Evolutionary conservation across 2,329 filamentous ascomycete genomes (phyloP).

Genomic region (Colletotrichum godetiae): DNA sequence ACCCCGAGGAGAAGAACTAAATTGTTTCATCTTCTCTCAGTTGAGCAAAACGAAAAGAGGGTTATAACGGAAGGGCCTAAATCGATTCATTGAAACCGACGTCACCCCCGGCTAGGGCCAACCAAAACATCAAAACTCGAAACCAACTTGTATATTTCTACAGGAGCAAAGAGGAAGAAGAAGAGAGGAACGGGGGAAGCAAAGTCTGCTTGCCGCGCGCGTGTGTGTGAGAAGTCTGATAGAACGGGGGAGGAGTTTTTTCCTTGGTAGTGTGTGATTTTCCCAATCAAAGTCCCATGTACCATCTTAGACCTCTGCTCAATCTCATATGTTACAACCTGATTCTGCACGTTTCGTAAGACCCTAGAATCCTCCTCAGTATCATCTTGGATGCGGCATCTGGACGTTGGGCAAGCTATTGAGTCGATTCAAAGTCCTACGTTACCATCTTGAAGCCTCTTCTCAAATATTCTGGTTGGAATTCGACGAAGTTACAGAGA

Average conservation of each 20-base stretch:
- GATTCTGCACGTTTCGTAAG: too few species aligned
- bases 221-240: slow-evolving; percentile 29
- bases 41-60: background rate
- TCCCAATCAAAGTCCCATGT: slow-evolving; percentile 31
- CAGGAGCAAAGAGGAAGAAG: slow-evolving; percentile 35
- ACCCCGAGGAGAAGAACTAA: slow-evolving; percentile 72
- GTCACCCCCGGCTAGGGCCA: slow-evolving; percentile 11
- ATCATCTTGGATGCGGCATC: too few species aligned
- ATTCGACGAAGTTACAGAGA: too few species aligned
- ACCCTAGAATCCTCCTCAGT: too few species aligned
- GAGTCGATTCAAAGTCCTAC: too few species aligned
- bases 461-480: too few species aligned
- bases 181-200: slow-evolving; percentile 16
- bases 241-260: slow-evolving; percentile 20
- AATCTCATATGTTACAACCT: slow-evolving; percentile 16
- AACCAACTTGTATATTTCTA: slow-evolving; percentile 52
- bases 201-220: slow-evolving; percentile 19
- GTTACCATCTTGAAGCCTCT: too few species aligned
- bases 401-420: too few species aligned
- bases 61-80: background rate
- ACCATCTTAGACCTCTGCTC: slow-evolving; percentile 21
- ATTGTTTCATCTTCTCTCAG: background rate
- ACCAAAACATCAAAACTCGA: slow-evolving; percentile 7
- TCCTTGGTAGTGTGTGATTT: slow-evolving; percentile 34
- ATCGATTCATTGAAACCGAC: background rate